Percentiles rank a stretch among this genome's conserved stretches.
Evolutionary conservation across 2,329 filamentous ascomycete genomes (phyloP).

Genomic region (Colletotrichum sp.): DNA sequence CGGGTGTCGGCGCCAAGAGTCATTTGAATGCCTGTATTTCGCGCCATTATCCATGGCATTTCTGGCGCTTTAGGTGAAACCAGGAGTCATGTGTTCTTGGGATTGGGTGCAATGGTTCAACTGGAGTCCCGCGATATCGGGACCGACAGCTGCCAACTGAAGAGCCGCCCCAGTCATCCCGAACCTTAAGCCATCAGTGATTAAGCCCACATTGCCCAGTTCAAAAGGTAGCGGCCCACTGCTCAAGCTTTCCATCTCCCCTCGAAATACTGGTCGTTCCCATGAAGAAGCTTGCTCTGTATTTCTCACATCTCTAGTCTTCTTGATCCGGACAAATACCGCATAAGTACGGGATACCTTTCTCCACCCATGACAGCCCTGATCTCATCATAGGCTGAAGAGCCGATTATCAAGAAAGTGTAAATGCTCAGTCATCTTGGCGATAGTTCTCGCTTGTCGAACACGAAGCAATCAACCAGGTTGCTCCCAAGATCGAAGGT

Average conservation of each 20-base stretch:
- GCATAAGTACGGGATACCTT: not conserved
- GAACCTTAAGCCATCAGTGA: not conserved
- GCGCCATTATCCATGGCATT: not conserved
- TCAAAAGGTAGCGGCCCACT: not conserved
- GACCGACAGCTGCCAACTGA: not conserved
- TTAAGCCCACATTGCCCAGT: not conserved
- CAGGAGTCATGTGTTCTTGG: not conserved
- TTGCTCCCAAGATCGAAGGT: rapidly evolving
- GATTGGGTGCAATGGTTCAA: not conserved
- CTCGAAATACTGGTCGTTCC: not conserved
- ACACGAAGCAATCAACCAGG: not conserved
- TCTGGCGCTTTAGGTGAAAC: not conserved
- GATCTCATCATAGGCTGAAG: not conserved
- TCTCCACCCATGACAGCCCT: not conserved
- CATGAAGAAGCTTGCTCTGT: not conserved
- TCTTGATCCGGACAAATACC: not conserved
- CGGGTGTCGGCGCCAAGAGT: not conserved
- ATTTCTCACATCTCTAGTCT: rapidly evolving
- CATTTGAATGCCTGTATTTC: not conserved
- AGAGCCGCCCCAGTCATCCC: not conserved
- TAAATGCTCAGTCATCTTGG: not conserved
- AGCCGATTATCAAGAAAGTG: not conserved
- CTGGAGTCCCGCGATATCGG: not conserved
- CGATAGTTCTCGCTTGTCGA: not conserved
- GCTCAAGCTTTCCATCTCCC: not conserved